A percentile compares a stretch with the other conserved stretches of the same genome.
Conservation (phyloP, 495 filamentous ascomycete genomes). For the Penicilliopsis zonata region DNA sequence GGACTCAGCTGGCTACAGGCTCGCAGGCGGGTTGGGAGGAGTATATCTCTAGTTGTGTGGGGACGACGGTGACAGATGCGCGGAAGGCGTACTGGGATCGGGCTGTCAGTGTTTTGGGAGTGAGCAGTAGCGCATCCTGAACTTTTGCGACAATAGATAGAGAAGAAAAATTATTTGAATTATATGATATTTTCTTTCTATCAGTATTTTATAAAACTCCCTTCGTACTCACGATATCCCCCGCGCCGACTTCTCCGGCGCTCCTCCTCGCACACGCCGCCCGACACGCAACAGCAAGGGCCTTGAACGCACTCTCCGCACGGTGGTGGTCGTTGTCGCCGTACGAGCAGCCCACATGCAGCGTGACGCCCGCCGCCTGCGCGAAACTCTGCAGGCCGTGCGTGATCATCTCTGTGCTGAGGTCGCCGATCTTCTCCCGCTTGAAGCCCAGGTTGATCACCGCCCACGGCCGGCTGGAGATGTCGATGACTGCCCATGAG, state of each 20-base stretch:
- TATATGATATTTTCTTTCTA: no score
- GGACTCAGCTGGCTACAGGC: slow-evolving; percentile 33
- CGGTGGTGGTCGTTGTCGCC: slow-evolving; percentile 94
- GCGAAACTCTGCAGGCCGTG: slow-evolving; percentile 92
- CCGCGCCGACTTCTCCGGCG: slow-evolving; percentile 65
- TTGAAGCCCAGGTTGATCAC: slow-evolving; percentile 70
- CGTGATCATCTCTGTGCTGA: slow-evolving; percentile 94
- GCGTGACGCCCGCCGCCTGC: slow-evolving; percentile 75
- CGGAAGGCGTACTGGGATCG: slow-evolving; percentile 44
- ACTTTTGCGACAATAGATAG: background rate
- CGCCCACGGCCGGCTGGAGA: slow-evolving; percentile 78
- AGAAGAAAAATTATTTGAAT: slow-evolving; percentile 3
- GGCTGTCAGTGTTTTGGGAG: slow-evolving; percentile 26
- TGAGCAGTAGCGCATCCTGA: no score
- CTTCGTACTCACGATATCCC: slow-evolving; percentile 92
- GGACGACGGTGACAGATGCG: slow-evolving; percentile 33
- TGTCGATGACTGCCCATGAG: slow-evolving; percentile 84
- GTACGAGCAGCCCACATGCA: slow-evolving; percentile 82
- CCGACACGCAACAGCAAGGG: slow-evolving; percentile 72
- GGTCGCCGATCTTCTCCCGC: slow-evolving; percentile 84
- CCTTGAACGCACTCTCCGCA: slow-evolving; percentile 97
- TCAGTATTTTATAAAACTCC: slow-evolving; percentile 60
- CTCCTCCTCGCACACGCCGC: slow-evolving; percentile 58
- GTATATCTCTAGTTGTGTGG: slow-evolving; percentile 56
- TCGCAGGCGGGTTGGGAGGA: slow-evolving; percentile 42